These are phyloP conservation scores for Linnemannia zychae DNA, from an alignment of 192 early-diverging fungal genomes.

Conservation along the genomic window DNA sequence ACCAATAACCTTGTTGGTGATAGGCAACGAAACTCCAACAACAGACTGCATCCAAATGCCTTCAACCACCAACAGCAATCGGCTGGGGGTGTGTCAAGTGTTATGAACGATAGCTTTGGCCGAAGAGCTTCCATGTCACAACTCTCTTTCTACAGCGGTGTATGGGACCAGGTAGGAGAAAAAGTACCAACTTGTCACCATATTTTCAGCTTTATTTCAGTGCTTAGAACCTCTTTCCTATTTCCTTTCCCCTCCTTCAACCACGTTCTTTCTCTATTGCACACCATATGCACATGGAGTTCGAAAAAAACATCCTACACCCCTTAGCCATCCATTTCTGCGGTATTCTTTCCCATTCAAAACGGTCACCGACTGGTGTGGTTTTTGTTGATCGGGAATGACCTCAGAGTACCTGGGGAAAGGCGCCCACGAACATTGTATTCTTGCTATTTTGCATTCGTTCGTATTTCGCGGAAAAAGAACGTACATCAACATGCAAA, in stretches of 20 bases:
- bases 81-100: not conserved
- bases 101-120: conserved; percentile 8
- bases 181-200: too few species aligned
- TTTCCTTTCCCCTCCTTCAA: not conserved
- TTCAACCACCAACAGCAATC: not conserved
- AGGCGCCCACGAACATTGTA: not conserved
- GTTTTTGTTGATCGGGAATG: not conserved
- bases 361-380: not conserved
- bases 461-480: too few species aligned
- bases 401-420: not conserved
- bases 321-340: not conserved
- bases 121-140: conserved; percentile 44
- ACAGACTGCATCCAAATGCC: not conserved
- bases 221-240: not conserved
- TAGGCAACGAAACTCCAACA: not conserved
- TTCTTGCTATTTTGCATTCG: not conserved
- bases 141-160: conserved; percentile 4
- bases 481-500: not conserved
- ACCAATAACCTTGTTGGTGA: not conserved
- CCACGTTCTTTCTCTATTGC: not conserved
- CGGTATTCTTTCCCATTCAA: not conserved
- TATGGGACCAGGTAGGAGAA: conserved; percentile 48
- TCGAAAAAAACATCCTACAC: not conserved
- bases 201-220: not conserved
- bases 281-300: not conserved